A percentile compares a stretch with the other conserved stretches of the same genome.
These are phyloP conservation scores for Mortierella sp. DNA, from an alignment of 371 early-diverging fungal species.

Conservation along the genomic window DNA sequence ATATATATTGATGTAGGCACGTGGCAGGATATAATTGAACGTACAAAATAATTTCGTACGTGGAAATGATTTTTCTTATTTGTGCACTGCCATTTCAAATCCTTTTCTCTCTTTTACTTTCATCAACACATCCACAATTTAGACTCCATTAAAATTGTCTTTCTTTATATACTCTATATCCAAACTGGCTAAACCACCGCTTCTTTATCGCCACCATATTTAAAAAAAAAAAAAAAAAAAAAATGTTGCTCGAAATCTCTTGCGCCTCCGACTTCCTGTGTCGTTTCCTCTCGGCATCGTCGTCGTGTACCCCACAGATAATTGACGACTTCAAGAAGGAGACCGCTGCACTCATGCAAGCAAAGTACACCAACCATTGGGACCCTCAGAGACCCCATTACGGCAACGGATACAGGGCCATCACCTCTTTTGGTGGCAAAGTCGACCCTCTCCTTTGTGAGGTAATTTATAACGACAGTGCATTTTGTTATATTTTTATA, in stretches of 20 bases:
- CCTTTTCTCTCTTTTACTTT: too few relatives aligned
- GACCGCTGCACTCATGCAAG: constrained; percentile 46
- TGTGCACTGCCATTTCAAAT: too few relatives aligned
- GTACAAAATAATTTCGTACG: too few relatives aligned
- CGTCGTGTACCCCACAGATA: constrained; percentile 45
- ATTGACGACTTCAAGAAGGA: constrained; percentile 51
- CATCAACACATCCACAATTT: too few relatives aligned
- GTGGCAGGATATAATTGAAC: too few relatives aligned
- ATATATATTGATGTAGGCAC: too few relatives aligned
- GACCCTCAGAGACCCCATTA: constrained; percentile 68
- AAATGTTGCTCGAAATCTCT: constrained; percentile 52
- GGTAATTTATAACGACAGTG: constrained; percentile 44
- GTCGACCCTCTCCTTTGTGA: constrained; percentile 70
- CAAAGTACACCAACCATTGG: constrained; percentile 74
- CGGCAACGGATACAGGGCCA: constrained; percentile 83
- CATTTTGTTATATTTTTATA: neutral
- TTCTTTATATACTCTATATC: neutral
- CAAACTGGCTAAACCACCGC: neutral
- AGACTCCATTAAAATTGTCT: too few relatives aligned
- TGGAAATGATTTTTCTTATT: too few relatives aligned
- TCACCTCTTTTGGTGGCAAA: constrained; percentile 74
- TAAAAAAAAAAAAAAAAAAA: constrained; percentile 10
- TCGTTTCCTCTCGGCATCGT: constrained; percentile 19
- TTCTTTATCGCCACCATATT: neutral
- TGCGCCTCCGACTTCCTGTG: constrained; percentile 52